Base-by-base conservation (phyloP, 164 flowering plant species). In the Umbellularia californica region DNA sequence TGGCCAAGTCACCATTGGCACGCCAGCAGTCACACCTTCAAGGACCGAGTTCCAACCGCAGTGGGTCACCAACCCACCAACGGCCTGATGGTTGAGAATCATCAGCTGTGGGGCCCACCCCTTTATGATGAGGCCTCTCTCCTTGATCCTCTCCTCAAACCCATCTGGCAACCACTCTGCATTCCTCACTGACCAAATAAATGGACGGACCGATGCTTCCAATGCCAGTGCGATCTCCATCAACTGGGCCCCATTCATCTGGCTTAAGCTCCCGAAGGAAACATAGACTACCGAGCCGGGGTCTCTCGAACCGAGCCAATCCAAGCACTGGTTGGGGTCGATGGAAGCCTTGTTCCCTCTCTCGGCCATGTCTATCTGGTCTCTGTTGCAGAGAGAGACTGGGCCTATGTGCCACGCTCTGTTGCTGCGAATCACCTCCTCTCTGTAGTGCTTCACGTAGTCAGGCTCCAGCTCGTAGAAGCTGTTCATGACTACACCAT, bases 101-200 rank as follows among this genome's bases (percentile, higher is more conserved):
- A 84, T 72, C 6, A 86, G 78, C 69, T 90, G 93, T 1, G 93
- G 93, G 0, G 92, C 90, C 95, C 95, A 90, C 7, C 90, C 95
- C 50, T 63, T 75, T 28, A 90, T 83, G 50, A 90, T 2, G 2
- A 90, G 71, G 0, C 93, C 91, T 24, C 79, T n/a, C 85, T 28
- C 62, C 79, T 83, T 4, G 52, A 14, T 6, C n/a, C 25, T 71
- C 30, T 77, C 28, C 80, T 79, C 47, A 63, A 76, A 70, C 28
- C 78, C 78, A 1, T 62, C 64, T 15, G 74, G 73, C 62, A 74
- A 2, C 58, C 30, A 23, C 20, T 50, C 55, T 0, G 10, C 41
- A 33, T 69, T 41, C 47, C 47, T 55, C 60, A 72, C 6, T 30
- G 35, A 68, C 75, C 75, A 72, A 5, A 72, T 55, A 65, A 72